Percentiles rank a stretch among this genome's conserved stretches.
Evolutionary conservation across 192 early-diverging fungal species (phyloP).

Genomic region (Radiomyces spectabilis): DNA sequence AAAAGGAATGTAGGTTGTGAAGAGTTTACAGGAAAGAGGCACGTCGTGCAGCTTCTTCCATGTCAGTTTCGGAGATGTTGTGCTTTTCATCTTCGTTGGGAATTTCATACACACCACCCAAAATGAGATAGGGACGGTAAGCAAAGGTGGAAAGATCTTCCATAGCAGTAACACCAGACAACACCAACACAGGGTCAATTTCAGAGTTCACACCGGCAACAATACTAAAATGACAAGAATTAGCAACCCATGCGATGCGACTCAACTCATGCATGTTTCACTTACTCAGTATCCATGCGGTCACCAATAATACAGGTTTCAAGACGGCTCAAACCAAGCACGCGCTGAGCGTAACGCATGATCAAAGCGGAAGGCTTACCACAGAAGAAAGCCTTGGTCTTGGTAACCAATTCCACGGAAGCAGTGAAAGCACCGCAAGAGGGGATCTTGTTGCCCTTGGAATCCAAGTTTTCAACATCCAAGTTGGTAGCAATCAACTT

Average conservation of each 20-base stretch:
- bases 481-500: conserved; percentile 53
- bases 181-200: conserved; percentile 44
- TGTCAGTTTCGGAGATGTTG: conserved; percentile 11
- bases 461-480: conserved; percentile 37
- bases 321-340: conserved; percentile 34
- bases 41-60: conserved; percentile 24
- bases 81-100: conserved; percentile 8
- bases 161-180: conserved; percentile 40
- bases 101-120: conserved; percentile 33
- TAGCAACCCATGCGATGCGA: not conserved
- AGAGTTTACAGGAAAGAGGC: too few relatives aligned
- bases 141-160: conserved; percentile 28
- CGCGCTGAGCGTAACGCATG: conserved; percentile 42
- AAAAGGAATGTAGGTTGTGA: too few relatives aligned
- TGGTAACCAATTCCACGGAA: conserved; percentile 40
- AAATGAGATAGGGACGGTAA: conserved; percentile 40
- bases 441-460: conserved; percentile 34
- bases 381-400: conserved; percentile 43
- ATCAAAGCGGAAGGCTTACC: conserved; percentile 44
- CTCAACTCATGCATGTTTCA: not conserved
- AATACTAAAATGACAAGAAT: conserved; percentile 13
- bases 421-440: conserved; percentile 44
- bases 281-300: conserved; percentile 53
- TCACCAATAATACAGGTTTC: conserved; percentile 54
- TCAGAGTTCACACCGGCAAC: conserved; percentile 40